Conservation (phyloP, 129 eudicot species). For the Tagetes erecta region DNA sequence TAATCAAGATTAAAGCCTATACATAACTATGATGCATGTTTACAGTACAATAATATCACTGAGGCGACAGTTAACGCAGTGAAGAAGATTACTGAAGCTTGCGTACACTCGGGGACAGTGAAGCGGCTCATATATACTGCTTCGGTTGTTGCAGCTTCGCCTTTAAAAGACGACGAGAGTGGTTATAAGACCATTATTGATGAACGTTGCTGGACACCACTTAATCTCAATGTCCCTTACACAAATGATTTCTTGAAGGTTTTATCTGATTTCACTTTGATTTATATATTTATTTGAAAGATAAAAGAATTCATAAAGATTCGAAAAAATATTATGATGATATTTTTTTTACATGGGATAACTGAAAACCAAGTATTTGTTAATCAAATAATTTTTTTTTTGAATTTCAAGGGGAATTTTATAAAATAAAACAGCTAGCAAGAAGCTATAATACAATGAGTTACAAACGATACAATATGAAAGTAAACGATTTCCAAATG, state of each 20-base stretch:
- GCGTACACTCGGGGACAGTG: slow-evolving; percentile 57
- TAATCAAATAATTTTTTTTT: no score
- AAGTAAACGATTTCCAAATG: no score
- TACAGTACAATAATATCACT: slow-evolving; percentile 28
- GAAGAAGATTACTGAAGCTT: slow-evolving; percentile 37
- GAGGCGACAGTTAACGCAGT: slow-evolving; percentile 52
- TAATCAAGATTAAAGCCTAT: not conserved
- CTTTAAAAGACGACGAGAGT: slow-evolving; percentile 50
- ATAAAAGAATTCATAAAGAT: no score
- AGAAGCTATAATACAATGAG: no score
- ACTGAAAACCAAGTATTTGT: no score
- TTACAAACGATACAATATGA: no score
- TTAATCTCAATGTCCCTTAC: slow-evolving; percentile 33
- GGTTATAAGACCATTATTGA: slow-evolving; percentile 45
- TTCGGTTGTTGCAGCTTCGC: slow-evolving; percentile 48
- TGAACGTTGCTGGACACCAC: slow-evolving; percentile 66
- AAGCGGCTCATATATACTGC: slow-evolving; percentile 56
- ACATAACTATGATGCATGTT: not conserved
- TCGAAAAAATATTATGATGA: no score
- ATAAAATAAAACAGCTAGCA: no score
- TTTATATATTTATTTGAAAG: not conserved
- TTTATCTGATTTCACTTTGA: not conserved
- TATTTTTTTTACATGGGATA: no score
- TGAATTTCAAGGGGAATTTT: no score
- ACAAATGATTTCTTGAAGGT: slow-evolving; percentile 15